Conservation (phyloP, 805 yeast genomes). For the Saccharomyces jurei region DNA sequence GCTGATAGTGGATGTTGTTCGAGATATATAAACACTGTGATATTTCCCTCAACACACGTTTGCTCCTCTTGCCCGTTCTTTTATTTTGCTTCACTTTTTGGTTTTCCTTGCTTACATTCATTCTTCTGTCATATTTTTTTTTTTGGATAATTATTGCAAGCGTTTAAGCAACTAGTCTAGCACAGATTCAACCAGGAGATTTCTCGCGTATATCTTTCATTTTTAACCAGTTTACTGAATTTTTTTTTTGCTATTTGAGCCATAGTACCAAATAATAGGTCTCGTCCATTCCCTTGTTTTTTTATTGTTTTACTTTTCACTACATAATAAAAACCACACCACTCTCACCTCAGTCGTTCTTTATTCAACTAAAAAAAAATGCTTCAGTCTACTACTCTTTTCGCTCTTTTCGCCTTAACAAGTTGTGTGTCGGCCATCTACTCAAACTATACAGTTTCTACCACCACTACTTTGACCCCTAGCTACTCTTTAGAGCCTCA, state of each 20-base stretch:
- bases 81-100: background rate
- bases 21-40: background rate
- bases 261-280: conserved; percentile 8
- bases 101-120: background rate
- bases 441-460: conserved; percentile 11
- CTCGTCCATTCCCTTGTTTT: conserved; percentile 17
- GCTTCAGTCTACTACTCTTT: background rate
- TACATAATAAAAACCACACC: conserved; percentile 6
- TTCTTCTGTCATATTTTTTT: background rate
- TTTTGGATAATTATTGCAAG: background rate
- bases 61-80: background rate
- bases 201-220: background rate
- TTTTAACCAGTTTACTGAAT: background rate
- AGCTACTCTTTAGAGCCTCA: conserved; percentile 14
- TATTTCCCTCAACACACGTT: background rate
- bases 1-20: background rate
- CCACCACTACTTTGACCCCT: conserved; percentile 15
- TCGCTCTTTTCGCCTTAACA: conserved; percentile 4
- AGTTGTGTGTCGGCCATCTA: conserved; percentile 12
- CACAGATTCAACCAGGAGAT: background rate
- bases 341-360: conserved; percentile 7
- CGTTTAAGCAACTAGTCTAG: background rate
- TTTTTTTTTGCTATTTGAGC: background rate
- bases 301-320: background rate
- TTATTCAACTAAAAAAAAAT: background rate